Evolutionary conservation across 179 eudicot species (phyloP).

Genomic region (Carnegiea gigantea): DNA sequence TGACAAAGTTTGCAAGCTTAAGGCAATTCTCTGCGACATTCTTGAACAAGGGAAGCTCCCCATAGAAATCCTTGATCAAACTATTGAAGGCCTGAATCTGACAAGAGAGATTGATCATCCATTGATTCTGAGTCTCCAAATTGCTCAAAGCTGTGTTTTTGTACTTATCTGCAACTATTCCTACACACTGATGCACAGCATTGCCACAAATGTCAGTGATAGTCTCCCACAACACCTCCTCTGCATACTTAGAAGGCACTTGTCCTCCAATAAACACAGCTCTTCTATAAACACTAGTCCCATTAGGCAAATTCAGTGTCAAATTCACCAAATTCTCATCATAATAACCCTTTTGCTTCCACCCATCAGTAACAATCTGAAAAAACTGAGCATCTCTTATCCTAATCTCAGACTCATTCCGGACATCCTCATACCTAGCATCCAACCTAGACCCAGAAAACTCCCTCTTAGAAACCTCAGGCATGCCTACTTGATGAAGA

Average conservation of each 20-base stretch:
- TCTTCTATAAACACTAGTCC: conserved; percentile 63
- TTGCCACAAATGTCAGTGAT: conserved; percentile 55
- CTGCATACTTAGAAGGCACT: conserved; percentile 59
- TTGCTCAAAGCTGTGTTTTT: conserved; percentile 63
- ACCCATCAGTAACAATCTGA: conserved; percentile 70
- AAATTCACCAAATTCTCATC: conserved; percentile 61
- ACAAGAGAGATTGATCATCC: conserved; percentile 84
- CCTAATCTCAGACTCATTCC: conserved; percentile 51
- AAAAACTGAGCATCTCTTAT: conserved; percentile 75
- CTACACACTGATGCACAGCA: conserved; percentile 62
- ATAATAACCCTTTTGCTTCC: conserved; percentile 39
- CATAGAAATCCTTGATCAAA: conserved; percentile 72
- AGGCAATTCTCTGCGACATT: conserved; percentile 58
- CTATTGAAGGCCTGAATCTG: conserved; percentile 64
- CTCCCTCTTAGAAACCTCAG: conserved; percentile 40
- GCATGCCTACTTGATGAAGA: conserved; percentile 57
- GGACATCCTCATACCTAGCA: conserved; percentile 50
- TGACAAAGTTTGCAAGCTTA: conserved; percentile 62
- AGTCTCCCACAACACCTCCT: conserved; percentile 74
- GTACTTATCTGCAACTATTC: conserved; percentile 81
- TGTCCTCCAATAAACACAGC: conserved; percentile 50
- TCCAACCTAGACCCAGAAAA: conserved; percentile 55
- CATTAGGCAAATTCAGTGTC: conserved; percentile 74
- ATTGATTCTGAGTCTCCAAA: conserved; percentile 67
- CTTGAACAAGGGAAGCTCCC: conserved; percentile 68